These are phyloP conservation scores for Rhodofomes roseus DNA, from an alignment of 1,284 basidiomycete genomes.

Conservation along the genomic window DNA sequence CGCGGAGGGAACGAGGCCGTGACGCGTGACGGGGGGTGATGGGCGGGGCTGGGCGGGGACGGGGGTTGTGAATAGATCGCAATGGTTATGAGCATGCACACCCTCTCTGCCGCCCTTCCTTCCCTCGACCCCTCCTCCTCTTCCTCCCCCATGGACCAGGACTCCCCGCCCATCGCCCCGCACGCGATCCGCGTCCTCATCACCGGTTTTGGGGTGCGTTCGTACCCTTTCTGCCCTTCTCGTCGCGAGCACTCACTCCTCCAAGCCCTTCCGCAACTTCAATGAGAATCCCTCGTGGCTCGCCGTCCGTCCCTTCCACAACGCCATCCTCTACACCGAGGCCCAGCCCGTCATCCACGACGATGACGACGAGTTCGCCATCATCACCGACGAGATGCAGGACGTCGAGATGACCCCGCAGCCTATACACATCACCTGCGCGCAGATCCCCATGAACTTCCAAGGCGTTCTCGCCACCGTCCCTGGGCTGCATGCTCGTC, in stretches of 20 bases:
- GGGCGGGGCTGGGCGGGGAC: neutral
- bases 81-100: neutral
- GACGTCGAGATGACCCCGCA: slow-evolving; percentile 21
- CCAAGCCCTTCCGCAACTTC: slow-evolving; percentile 53
- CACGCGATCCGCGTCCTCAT: slow-evolving; percentile 45
- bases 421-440: slow-evolving; percentile 55
- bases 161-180: slow-evolving; percentile 9
- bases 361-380: slow-evolving; percentile 16
- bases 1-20: neutral
- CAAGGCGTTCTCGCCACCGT: slow-evolving; percentile 54
- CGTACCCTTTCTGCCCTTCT: slow-evolving; percentile 1
- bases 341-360: slow-evolving; percentile 28
- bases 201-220: slow-evolving; percentile 59
- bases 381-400: slow-evolving; percentile 24
- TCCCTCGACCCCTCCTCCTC: neutral
- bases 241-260: slow-evolving; percentile 3
- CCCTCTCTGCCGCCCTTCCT: neutral
- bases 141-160: neutral
- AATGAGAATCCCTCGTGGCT: slow-evolving; percentile 62
- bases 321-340: slow-evolving; percentile 42
- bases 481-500: slow-evolving; percentile 57
- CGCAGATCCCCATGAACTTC: slow-evolving; percentile 62
- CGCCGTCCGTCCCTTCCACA: slow-evolving; percentile 54
- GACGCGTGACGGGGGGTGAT: neutral
- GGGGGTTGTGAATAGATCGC: neutral